Evolutionary conservation across 176 grass and related monocot species (phyloP).

Genomic region (Themeda triandra): DNA sequence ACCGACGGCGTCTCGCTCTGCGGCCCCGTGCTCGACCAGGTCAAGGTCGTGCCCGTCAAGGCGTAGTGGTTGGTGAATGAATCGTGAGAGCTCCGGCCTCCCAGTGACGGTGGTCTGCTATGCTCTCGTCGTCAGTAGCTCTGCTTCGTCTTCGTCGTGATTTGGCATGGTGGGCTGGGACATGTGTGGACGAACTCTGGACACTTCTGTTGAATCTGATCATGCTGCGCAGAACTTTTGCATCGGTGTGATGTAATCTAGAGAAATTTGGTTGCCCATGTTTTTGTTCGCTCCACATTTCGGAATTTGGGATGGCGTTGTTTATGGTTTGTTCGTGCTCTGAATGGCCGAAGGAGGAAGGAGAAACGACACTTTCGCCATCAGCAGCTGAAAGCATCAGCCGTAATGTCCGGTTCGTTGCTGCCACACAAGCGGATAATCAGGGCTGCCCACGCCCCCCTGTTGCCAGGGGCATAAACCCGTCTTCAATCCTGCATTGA

Average conservation of each 20-base stretch:
- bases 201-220: background rate
- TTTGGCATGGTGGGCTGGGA: slow-evolving; percentile 2
- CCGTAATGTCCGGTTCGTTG: no score
- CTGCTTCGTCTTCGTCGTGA: background rate
- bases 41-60: slow-evolving; percentile 68
- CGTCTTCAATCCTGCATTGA: background rate
- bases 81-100: background rate
- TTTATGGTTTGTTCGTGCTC: background rate
- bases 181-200: background rate
- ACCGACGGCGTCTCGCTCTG: slow-evolving; percentile 67
- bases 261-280: background rate
- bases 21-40: slow-evolving; percentile 83
- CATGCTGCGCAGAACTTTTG: background rate
- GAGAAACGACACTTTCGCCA: no score
- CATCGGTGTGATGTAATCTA: background rate
- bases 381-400: no score
- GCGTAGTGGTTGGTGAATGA: slow-evolving; percentile 11
- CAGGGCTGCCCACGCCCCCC: no score
- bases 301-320: background rate
- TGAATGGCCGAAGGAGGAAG: no score
- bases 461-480: background rate
- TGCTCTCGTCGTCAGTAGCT: background rate
- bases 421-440: no score
- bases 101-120: background rate
- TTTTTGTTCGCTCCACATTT: background rate